phyloP scores from a whole-genome alignment of 2,329 filamentous ascomycete genomes.

The Phyllosticta citrichinensis region DNA sequence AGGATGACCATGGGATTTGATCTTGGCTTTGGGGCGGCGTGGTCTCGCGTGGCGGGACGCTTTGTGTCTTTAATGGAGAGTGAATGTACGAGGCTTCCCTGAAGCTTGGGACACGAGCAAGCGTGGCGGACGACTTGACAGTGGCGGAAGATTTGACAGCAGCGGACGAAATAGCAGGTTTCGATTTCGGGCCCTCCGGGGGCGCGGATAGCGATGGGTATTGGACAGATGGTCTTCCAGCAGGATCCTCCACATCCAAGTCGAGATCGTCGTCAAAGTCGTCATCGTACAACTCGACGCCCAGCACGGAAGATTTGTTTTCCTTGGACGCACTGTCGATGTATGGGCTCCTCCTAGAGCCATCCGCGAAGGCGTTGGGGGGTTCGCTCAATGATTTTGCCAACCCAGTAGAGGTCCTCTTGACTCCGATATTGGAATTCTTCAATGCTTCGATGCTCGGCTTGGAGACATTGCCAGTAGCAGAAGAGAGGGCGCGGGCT shows the following conservation, averaged over 20 bases:
- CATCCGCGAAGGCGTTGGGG: slow-evolving; percentile 24
- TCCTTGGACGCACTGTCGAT: slow-evolving; percentile 17
- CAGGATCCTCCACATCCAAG: slow-evolving; percentile 57
- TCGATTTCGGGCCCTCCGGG: neutral
- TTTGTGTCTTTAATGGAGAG: neutral
- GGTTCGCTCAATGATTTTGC: slow-evolving; percentile 32
- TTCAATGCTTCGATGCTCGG: slow-evolving; percentile 13
- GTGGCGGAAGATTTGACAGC: neutral
- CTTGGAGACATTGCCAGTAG: slow-evolving; percentile 24
- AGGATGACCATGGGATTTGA: slow-evolving; percentile 64
- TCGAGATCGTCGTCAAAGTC: slow-evolving; percentile 82
- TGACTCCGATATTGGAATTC: slow-evolving; percentile 28
- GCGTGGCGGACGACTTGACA: neutral
- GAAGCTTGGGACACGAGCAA: neutral
- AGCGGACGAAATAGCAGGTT: neutral
- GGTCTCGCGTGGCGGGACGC: slow-evolving; percentile 15
- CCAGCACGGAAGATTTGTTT: slow-evolving; percentile 21
- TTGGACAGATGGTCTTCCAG: slow-evolving; percentile 33
- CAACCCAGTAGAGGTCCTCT: slow-evolving; percentile 37
- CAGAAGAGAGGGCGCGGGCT: slow-evolving; percentile 22
- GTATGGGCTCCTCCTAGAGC: neutral
- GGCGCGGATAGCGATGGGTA: slow-evolving; percentile 30
- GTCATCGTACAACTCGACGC: slow-evolving; percentile 61
- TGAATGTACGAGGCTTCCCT: neutral
- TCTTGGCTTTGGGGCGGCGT: slow-evolving; percentile 41